Evolutionary conservation across 2,329 filamentous ascomycete species (phyloP).

Genomic region (Fusarium scirpi): DNA sequence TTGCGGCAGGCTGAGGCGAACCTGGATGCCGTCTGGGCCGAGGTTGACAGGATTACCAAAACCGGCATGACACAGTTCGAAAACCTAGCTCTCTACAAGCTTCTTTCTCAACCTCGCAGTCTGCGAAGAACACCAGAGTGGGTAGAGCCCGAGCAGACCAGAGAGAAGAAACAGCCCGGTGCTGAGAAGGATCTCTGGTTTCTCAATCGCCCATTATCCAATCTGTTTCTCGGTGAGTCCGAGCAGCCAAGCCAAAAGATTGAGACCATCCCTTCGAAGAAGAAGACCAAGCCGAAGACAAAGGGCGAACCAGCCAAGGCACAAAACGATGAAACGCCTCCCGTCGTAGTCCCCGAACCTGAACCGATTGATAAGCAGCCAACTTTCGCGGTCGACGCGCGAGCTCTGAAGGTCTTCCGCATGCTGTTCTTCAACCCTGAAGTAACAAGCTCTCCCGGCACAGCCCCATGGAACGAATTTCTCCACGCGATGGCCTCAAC

Average conservation of each 20-base stretch:
- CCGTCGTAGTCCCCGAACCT: background rate
- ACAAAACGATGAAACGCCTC: rapidly evolving
- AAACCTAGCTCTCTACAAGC: rapidly evolving
- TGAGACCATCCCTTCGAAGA: background rate
- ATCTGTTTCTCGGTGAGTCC: background rate
- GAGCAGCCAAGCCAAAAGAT: background rate
- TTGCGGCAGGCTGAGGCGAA: background rate
- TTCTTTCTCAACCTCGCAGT: background rate
- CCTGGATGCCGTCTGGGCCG: background rate
- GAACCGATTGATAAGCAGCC: background rate
- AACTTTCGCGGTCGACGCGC: background rate
- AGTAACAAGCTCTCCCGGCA: background rate
- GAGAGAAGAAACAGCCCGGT: background rate
- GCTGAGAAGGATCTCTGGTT: background rate
- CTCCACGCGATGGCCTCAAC: background rate
- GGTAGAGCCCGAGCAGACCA: background rate
- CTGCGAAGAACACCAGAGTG: background rate
- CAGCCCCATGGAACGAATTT: background rate
- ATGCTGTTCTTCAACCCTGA: conserved; percentile 12
- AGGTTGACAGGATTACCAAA: background rate
- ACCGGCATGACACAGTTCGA: rapidly evolving
- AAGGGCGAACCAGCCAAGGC: background rate
- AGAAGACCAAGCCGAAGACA: background rate
- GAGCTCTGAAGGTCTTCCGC: background rate
- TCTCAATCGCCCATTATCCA: background rate